Percentiles rank a stretch among this genome's conserved stretches.
phyloP scores from a whole-genome alignment of 148 eudicot species.

The Arctostaphylos glauca region DNA sequence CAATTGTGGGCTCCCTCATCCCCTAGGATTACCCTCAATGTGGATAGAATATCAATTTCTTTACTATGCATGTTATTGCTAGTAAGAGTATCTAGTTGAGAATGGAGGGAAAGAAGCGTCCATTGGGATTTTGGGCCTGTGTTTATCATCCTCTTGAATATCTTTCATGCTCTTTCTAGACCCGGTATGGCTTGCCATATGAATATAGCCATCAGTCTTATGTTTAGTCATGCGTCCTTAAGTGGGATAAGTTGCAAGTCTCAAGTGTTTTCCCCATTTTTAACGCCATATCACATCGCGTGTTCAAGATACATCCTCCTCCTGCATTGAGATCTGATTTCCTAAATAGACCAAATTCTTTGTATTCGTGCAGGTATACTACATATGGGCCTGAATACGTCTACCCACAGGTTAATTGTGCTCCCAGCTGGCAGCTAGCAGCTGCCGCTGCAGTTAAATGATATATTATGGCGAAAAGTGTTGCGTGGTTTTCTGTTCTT shows the following conservation, averaged over 20 bases:
- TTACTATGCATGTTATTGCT: background rate
- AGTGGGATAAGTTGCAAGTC: background rate
- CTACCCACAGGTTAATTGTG: slow-evolving; percentile 63
- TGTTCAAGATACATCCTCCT: slow-evolving; percentile 1
- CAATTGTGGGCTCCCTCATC: background rate
- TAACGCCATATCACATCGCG: background rate
- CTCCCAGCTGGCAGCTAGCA: slow-evolving; percentile 5
- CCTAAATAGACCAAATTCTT: slow-evolving; percentile 10
- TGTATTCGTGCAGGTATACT: slow-evolving; percentile 49
- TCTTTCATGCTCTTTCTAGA: slow-evolving; percentile 5
- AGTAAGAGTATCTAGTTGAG: slow-evolving; percentile 6
- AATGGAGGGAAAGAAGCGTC: background rate
- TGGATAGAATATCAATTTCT: background rate
- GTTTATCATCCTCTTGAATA: slow-evolving; percentile 2
- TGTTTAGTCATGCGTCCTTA: too few species aligned
- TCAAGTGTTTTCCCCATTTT: background rate
- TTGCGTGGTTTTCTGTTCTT: background rate
- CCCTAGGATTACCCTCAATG: background rate
- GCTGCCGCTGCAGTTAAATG: background rate
- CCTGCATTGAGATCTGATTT: slow-evolving; percentile 2
- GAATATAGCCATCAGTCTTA: background rate
- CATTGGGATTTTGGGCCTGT: background rate
- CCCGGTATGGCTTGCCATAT: background rate
- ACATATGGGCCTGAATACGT: slow-evolving; percentile 71
- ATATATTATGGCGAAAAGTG: background rate